phyloP scores from a whole-genome alignment of 352 stramenopile genomes.

The Thraustochytrium sp. region DNA sequence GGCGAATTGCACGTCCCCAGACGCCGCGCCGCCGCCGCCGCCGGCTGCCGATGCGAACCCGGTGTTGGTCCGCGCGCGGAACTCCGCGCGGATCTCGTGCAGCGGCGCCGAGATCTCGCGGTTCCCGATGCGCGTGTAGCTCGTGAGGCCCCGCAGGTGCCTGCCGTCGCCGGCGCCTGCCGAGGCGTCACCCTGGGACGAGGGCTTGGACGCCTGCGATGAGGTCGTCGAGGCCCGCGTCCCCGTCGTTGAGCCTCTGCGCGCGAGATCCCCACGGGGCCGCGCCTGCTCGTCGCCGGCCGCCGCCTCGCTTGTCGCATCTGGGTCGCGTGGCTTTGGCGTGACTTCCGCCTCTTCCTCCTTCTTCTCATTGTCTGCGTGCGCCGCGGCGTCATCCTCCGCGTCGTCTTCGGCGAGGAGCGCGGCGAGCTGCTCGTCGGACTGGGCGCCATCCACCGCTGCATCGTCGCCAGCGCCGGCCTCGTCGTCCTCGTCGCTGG shows the following conservation, averaged over 20 bases:
- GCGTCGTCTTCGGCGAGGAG: not conserved
- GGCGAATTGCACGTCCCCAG: not conserved
- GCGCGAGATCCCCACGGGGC: too few species aligned
- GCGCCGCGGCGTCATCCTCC: not conserved
- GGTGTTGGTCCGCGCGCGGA: not conserved
- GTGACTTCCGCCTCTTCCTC: not conserved
- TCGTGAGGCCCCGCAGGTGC: not conserved
- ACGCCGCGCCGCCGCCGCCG: not conserved
- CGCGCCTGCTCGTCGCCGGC: not conserved
- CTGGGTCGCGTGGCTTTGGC: not conserved
- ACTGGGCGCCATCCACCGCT: too few species aligned
- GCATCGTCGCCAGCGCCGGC: too few species aligned
- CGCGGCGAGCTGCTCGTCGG: not conserved
- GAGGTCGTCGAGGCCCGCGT: not conserved
- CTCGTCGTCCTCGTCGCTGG: not conserved
- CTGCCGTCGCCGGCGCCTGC: not conserved
- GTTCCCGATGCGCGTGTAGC: slow-evolving; percentile 46
- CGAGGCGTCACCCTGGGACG: not conserved
- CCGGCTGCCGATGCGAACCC: not conserved
- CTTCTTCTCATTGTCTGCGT: not conserved
- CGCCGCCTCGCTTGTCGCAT: not conserved
- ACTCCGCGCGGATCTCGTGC: slow-evolving; percentile 33
- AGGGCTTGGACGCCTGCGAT: not conserved
- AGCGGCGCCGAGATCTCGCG: slow-evolving; percentile 48
- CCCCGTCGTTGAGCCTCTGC: not conserved